These are phyloP conservation scores for Cryptosporidium meleagridis DNA, from an alignment of 169 alveolate genomes.

Conservation along the genomic window DNA sequence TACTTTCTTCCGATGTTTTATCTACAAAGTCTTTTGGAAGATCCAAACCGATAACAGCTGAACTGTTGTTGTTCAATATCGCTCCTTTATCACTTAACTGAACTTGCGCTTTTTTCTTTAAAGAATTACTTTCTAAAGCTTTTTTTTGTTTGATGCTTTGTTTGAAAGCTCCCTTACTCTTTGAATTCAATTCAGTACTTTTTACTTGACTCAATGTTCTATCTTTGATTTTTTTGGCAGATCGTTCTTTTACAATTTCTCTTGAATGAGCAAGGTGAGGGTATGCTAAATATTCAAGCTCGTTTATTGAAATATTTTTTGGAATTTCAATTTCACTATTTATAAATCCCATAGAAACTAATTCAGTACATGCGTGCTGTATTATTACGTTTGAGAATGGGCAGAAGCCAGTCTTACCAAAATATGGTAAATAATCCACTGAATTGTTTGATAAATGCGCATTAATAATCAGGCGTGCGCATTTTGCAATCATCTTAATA, in stretches of 20 bases:
- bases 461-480: conserved; percentile 19
- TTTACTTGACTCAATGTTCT: not conserved
- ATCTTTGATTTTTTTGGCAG: not conserved
- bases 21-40: not conserved
- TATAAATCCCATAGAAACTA: conserved; percentile 58
- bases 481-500: conserved; percentile 56
- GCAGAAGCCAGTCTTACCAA: not conserved
- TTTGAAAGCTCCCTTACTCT: not conserved
- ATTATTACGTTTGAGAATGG: conserved; percentile 63
- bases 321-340: conserved; percentile 45
- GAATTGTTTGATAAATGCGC: conserved; percentile 27
- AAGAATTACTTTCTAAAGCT: not conserved
- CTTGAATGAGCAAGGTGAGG: conserved; percentile 36
- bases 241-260: not conserved
- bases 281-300: conserved; percentile 43
- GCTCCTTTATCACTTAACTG: not conserved
- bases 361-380: conserved; percentile 59
- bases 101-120: not conserved
- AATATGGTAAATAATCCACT: conserved; percentile 40
- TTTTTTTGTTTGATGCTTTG: not conserved
- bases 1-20: not conserved
- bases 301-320: conserved; percentile 38
- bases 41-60: not conserved
- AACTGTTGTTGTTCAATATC: not conserved
- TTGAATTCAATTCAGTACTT: too few species aligned